These are phyloP conservation scores for Aspergillus melleus DNA, from an alignment of 2,329 filamentous ascomycete species.

Conservation along the genomic window DNA sequence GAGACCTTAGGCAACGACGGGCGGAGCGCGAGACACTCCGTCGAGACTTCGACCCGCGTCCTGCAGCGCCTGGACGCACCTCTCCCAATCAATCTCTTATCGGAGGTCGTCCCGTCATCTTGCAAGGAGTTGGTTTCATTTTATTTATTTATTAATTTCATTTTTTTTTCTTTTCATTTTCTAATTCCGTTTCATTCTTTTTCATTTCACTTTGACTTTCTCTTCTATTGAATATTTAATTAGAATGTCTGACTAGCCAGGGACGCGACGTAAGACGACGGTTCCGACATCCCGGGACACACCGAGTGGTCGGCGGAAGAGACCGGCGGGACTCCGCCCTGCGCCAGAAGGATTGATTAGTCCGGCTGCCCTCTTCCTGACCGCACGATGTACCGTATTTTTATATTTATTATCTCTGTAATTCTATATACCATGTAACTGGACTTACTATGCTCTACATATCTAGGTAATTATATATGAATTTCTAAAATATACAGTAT, in stretches of 20 bases:
- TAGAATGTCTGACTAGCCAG: not conserved
- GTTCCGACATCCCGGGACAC: constrained; percentile 13
- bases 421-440: too few relatives aligned
- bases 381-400: too few relatives aligned
- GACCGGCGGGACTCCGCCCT: constrained; percentile 28
- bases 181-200: too few relatives aligned
- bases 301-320: constrained; percentile 24
- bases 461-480: too few relatives aligned
- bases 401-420: too few relatives aligned
- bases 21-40: constrained; percentile 1
- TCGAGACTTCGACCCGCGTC: not conserved
- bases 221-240: not conserved
- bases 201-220: not conserved
- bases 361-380: not conserved
- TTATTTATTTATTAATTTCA: too few relatives aligned
- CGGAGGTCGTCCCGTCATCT: too few relatives aligned
- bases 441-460: too few relatives aligned
- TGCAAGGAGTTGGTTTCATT: too few relatives aligned
- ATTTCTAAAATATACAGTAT: too few relatives aligned
- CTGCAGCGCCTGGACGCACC: not conserved
- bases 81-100: not conserved
- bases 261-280: constrained; percentile 7
- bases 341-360: constrained; percentile 3
- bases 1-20: constrained; percentile 6
- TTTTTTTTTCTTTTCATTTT: too few relatives aligned